These are phyloP conservation scores for Macrophomina tecta DNA, from an alignment of 2,329 filamentous ascomycete genomes.

Conservation along the genomic window DNA sequence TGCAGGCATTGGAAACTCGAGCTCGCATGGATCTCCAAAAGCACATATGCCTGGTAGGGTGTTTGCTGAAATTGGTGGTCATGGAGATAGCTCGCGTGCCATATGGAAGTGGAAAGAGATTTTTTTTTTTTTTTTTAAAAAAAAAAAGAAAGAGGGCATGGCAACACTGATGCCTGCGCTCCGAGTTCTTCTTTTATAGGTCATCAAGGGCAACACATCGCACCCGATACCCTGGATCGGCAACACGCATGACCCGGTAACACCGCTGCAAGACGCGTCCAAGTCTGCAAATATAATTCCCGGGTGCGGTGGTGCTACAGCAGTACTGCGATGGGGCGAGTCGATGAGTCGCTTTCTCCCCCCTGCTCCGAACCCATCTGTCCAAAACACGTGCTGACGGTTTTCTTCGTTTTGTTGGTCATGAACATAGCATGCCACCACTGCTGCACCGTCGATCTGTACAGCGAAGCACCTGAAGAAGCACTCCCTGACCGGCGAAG, in stretches of 20 bases:
- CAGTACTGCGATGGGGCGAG: constrained; percentile 45
- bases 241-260: constrained; percentile 11
- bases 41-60: not conserved
- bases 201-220: constrained; percentile 9
- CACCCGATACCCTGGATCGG: constrained; percentile 18
- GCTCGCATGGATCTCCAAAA: not conserved
- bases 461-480: constrained; percentile 26
- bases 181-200: not conserved
- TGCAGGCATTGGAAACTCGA: not conserved
- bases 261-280: constrained; percentile 36
- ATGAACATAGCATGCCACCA: constrained; percentile 21
- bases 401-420: too few species aligned
- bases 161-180: too few species aligned
- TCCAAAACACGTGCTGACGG: not conserved
- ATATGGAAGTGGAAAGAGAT: too few species aligned
- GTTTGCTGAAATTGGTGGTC: too few species aligned
- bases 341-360: not conserved
- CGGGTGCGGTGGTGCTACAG: constrained; percentile 52
- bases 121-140: too few species aligned
- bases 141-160: not conserved
- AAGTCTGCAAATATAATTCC: constrained; percentile 49
- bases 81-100: too few species aligned
- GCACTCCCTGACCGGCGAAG: constrained; percentile 27
- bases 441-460: constrained; percentile 26
- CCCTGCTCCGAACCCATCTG: not conserved